phyloP scores from a whole-genome alignment of 257 asterid genomes.

The Lycium barbarum region DNA sequence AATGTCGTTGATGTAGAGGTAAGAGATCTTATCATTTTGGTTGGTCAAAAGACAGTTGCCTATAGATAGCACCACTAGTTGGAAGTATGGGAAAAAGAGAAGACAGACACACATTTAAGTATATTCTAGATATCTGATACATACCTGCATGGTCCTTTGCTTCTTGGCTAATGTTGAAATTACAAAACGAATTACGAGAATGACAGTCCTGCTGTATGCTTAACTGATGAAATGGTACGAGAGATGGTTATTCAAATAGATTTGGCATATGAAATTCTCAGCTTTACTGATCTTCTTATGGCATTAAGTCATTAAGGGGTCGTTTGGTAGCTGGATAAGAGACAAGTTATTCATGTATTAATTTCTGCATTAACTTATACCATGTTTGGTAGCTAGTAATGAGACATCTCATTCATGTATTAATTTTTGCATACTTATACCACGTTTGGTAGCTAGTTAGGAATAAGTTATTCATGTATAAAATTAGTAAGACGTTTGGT shows the following conservation, averaged over 20 bases:
- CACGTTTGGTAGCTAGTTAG: too few species aligned
- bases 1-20: constrained; percentile 73
- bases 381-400: too few species aligned
- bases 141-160: neutral
- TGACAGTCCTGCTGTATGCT: neutral
- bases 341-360: too few species aligned
- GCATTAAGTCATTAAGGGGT: neutral
- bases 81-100: neutral
- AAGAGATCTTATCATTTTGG: constrained; percentile 32
- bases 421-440: too few species aligned
- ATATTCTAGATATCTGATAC: neutral
- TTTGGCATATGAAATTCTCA: neutral
- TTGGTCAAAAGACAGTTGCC: neutral
- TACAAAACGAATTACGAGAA: neutral
- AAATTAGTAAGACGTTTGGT: too few species aligned
- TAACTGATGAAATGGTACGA: neutral
- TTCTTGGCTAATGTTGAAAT: constrained; percentile 16
- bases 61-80: neutral
- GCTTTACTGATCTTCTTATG: constrained; percentile 12
- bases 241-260: constrained; percentile 14
- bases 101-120: neutral
- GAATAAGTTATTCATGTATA: too few species aligned
- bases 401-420: too few species aligned
- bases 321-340: too few species aligned
- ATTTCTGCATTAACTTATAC: too few species aligned